These are phyloP conservation scores for Auriscalpium orientale DNA, from an alignment of 768 basidiomycete genomes.

Conservation along the genomic window DNA sequence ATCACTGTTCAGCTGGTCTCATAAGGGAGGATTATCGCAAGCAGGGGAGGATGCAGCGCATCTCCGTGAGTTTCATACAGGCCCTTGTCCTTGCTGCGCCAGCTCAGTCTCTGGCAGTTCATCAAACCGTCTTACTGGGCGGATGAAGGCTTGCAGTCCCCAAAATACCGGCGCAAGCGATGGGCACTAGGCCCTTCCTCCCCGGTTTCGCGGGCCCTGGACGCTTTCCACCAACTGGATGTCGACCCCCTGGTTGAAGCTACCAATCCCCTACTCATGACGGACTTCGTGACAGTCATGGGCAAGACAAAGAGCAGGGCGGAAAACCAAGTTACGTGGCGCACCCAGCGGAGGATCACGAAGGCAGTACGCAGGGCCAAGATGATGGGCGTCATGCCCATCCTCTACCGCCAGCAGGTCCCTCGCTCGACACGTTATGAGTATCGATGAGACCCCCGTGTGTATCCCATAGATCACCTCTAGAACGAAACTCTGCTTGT, in stretches of 20 bases:
- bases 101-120: constrained; percentile 28
- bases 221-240: constrained; percentile 63
- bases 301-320: constrained; percentile 72
- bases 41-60: background rate
- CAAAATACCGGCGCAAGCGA: constrained; percentile 13
- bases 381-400: constrained; percentile 83
- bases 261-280: constrained; percentile 51
- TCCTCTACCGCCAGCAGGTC: constrained; percentile 3
- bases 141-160: constrained; percentile 20
- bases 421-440: too few relatives aligned
- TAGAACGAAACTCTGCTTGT: too few relatives aligned
- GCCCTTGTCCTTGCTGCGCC: background rate
- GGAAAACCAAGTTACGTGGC: constrained; percentile 65
- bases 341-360: constrained; percentile 68
- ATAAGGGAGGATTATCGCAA: background rate
- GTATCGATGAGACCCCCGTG: too few relatives aligned
- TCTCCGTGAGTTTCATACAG: constrained; percentile 1
- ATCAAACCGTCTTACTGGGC: constrained; percentile 39
- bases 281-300: constrained; percentile 60
- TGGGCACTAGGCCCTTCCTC: constrained; percentile 50
- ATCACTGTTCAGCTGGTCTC: background rate
- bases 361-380: constrained; percentile 86
- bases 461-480: too few relatives aligned
- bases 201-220: constrained; percentile 44
- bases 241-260: constrained; percentile 71